phyloP scores from a whole-genome alignment of 495 filamentous ascomycete species.

The Wilcoxina mikolae region DNA sequence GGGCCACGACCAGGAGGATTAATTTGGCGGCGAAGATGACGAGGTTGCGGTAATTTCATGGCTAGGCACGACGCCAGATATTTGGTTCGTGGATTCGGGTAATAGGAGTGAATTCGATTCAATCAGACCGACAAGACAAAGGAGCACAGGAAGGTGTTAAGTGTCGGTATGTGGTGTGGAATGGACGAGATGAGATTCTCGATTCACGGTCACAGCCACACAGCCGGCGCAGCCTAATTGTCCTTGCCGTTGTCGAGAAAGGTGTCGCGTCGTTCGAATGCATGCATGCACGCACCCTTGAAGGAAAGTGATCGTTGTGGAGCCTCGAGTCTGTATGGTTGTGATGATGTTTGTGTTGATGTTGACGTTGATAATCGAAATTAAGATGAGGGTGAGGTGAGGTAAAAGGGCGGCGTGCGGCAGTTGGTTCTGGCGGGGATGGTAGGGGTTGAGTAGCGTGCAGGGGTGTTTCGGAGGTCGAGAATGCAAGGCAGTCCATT shows the following conservation, averaged over 20 bases:
- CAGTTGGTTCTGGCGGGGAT: too few species aligned
- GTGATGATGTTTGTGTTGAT: too few species aligned
- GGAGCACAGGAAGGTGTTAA: neutral
- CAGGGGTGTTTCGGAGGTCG: too few species aligned
- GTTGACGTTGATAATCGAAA: too few species aligned
- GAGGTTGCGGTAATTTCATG: neutral
- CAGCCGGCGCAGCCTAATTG: neutral
- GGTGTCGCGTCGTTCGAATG: conserved; percentile 1
- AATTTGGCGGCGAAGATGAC: neutral
- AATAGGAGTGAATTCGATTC: neutral
- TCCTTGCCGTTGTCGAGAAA: neutral
- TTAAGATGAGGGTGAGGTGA: too few species aligned
- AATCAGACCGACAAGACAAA: neutral
- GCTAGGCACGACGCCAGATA: neutral
- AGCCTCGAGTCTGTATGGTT: too few species aligned
- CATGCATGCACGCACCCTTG: neutral
- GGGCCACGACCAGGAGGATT: neutral
- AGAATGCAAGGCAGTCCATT: too few species aligned
- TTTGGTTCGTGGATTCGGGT: neutral
- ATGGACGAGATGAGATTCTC: neutral
- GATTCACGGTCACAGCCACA: neutral
- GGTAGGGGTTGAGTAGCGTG: too few species aligned
- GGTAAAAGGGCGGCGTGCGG: too few species aligned
- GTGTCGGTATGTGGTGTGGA: neutral
- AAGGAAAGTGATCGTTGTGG: neutral